Evolutionary conservation across 495 filamentous ascomycete species (phyloP).

Genomic region (Neurospora sp.): DNA sequence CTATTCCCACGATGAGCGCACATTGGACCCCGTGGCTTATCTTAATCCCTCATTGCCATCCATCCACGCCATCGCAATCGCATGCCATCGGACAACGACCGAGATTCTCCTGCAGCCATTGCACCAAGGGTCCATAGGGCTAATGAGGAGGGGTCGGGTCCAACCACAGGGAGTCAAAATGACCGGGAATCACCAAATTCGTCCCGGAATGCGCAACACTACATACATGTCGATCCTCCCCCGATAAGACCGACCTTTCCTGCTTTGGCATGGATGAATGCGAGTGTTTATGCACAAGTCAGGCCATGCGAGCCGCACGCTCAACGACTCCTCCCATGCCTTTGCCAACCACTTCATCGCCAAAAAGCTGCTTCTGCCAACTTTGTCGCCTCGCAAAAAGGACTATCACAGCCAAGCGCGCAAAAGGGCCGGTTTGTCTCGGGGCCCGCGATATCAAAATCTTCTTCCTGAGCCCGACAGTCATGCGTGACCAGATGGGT

Average conservation of each 20-base stretch:
- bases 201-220: background rate
- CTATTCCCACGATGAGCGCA: background rate
- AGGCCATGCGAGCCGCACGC: background rate
- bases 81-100: background rate
- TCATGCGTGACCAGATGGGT: background rate
- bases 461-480: background rate
- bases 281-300: background rate
- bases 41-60: conserved; percentile 4
- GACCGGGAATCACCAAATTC: background rate
- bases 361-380: background rate
- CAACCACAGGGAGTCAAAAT: conserved; percentile 1
- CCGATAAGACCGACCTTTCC: background rate
- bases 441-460: background rate
- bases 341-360: background rate
- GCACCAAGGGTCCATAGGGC: conserved; percentile 1
- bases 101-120: conserved; percentile 1
- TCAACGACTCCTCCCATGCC: background rate
- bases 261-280: background rate
- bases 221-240: background rate
- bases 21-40: background rate
- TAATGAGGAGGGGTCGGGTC: background rate
- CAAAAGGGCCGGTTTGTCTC: background rate
- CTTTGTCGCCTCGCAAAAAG: background rate
- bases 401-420: background rate
- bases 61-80: background rate